phyloP scores from a whole-genome alignment of 768 basidiomycete genomes.

The Galerina sulciceps region DNA sequence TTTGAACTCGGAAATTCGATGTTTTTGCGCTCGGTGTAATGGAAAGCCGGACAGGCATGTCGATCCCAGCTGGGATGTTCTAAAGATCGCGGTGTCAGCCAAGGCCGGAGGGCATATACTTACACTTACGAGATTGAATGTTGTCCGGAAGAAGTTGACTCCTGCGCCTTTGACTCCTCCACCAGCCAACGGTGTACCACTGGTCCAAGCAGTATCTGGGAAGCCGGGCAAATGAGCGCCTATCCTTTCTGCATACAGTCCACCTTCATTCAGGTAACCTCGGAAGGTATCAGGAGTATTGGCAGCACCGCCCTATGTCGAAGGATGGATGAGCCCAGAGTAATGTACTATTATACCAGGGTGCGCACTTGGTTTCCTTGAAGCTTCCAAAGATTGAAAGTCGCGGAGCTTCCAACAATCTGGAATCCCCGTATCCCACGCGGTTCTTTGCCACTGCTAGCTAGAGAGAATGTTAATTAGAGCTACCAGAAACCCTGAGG shows the following conservation, averaged over 20 bases:
- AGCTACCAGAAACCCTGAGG: neutral
- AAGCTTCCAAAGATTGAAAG: conserved; percentile 67
- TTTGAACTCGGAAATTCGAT: conserved; percentile 53
- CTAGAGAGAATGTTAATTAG: conserved; percentile 23
- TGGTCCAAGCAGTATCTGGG: conserved; percentile 61
- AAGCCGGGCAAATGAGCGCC: conserved; percentile 79
- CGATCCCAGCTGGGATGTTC: conserved; percentile 42
- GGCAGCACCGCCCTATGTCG: conserved; percentile 24
- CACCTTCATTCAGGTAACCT: conserved; percentile 73
- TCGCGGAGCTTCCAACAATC: conserved; percentile 43
- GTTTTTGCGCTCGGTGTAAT: conserved; percentile 46
- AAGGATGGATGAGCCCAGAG: neutral
- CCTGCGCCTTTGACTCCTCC: conserved; percentile 70
- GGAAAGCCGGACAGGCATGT: conserved; percentile 49
- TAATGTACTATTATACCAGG: conserved; percentile 30
- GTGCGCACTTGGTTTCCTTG: conserved; percentile 66
- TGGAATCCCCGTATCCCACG: conserved; percentile 51
- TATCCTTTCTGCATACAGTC: conserved; percentile 64
- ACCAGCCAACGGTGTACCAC: conserved; percentile 52
- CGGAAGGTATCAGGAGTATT: conserved; percentile 20
- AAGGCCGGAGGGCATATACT: neutral
- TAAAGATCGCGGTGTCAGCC: conserved; percentile 9
- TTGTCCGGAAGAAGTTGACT: conserved; percentile 81
- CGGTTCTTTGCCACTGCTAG: conserved; percentile 53
- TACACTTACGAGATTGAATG: conserved; percentile 56